Evolutionary conservation across 2,329 filamentous ascomycete genomes (phyloP).

Genomic region (Zasmidium cellare): DNA sequence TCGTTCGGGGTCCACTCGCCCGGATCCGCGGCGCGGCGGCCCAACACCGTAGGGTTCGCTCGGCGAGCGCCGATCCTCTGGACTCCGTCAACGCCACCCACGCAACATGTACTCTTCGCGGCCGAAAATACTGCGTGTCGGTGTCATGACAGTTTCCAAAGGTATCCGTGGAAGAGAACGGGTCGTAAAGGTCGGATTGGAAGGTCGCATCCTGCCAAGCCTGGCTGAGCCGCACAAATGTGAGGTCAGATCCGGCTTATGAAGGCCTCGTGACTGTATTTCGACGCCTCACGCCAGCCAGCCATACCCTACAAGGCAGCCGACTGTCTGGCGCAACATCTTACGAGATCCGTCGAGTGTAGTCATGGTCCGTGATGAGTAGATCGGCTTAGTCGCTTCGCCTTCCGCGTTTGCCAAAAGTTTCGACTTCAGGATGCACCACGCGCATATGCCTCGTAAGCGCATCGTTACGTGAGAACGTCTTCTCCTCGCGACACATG

Average conservation of each 20-base stretch:
- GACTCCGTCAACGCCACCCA: background rate
- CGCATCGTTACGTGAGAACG: constrained; percentile 92
- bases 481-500: constrained; percentile 93
- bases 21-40: background rate
- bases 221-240: constrained; percentile 11
- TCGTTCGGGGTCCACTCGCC: background rate
- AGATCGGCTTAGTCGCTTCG: constrained; percentile 31
- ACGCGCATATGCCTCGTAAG: constrained; percentile 92
- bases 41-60: background rate
- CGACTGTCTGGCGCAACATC: background rate
- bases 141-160: background rate
- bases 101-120: constrained; percentile 1
- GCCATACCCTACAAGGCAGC: background rate
- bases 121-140: background rate
- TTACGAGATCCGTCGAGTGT: background rate
- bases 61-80: background rate
- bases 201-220: constrained; percentile 1
- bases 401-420: constrained; percentile 64
- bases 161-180: background rate
- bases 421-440: constrained; percentile 84
- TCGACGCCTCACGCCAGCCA: constrained; percentile 1
- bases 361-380: background rate
- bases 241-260: constrained; percentile 8
- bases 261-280: background rate
- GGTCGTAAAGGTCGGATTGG: background rate